Base-by-base conservation (phyloP, 495 filamentous ascomycete species). In the Annulohypoxylon bovei region DNA sequence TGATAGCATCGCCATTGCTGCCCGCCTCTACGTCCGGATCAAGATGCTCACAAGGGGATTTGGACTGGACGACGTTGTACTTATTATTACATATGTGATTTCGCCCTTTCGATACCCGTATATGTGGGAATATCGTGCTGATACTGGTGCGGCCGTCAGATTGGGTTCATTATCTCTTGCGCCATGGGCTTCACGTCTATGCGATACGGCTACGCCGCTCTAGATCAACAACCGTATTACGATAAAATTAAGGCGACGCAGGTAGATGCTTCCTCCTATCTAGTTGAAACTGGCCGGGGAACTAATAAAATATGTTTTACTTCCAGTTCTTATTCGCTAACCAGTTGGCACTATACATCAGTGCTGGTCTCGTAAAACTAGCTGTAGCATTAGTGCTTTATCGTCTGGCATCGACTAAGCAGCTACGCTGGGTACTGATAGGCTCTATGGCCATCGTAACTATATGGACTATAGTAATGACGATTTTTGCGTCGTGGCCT, bases 341-440 rank as follows among this genome's bases (percentile, higher is more conserved):
- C 53, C 75, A 76, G 61, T 49, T 74, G 22, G 28, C 62, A 6
- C 67, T 76, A 9, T 76, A 76, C 53, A 73, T 76, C 39, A 65
- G 72, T n/a, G 72, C 75, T 20, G 75, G 75, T 5, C 40, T 76
- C 1, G 72, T 76, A 0, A 76, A 76, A 39, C 12, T 76, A 40
- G 75, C 75, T 8, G 75, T 76, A 28, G 75, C 75, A 7, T 56
- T 75, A 22, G 72, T 76, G 11, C 75, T 76, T 39, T 71, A 72
- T 40, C 75, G 75, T 11, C 55, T 76, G 12, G 61, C 68, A 6
- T 64, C 71, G 16, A 58, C 65, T 6, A 76, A 67, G 27, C 54
- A 61, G 6, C 27, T 76, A 6, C 72, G 72, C 23, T 66, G 50
- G 56, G 3, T 71, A 8, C 28, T 76, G 11, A 61, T 75, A 33